Evolutionary conservation across 2,329 filamentous ascomycete genomes (phyloP), one percentile per base, ranked within the genome.

Genomic region (Fusarium nisikadoi): DNA sequence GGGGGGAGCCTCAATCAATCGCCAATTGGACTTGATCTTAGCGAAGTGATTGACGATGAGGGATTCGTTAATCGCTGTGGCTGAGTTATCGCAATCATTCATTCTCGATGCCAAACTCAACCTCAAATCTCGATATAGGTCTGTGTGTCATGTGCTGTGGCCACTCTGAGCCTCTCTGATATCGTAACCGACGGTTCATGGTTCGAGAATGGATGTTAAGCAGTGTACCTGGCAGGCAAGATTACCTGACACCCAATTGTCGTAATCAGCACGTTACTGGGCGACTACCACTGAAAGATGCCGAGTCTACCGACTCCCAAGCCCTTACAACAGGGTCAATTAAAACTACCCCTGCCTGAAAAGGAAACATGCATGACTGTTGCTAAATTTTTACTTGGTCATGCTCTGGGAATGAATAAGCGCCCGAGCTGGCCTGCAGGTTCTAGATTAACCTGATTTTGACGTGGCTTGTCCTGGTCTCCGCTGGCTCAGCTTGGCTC

Each of bases 221-320:
- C 56, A 46, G 43, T 59, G 58, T 65, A 62, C 55, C 53, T 59
- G 58, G 29, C 54, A 58, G 68, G 56, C 63, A 69, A 65, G 68
- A 69, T 54, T 60, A 45, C 47, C 71, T 75, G 64, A 74, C 73
- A 64, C 62, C 52, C 61, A 57, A 42, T 54, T 59, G 62, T 72
- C 69, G 65, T 72, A 70, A 70, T 72, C 47, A 56, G 41, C 49
- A 57, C 39, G 57, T 64, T 69, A 49, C 38, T 36, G 47, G 53
- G 52, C 52, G 62, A 50, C 31, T 61, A 49, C 46, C 58, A 55
- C 56, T 33, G 41, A 38, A 33, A 53, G 52, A 70, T 73, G 73
- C 65, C 75, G 75, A 67, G 66, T 71, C 72, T 69, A 62, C 73
- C 75, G 73, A 68, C 43, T 42, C 19, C 57, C 65, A 64, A 65